Conservation (phyloP, 768 basidiomycete genomes). For the Omphalotus guepiniiformis region DNA sequence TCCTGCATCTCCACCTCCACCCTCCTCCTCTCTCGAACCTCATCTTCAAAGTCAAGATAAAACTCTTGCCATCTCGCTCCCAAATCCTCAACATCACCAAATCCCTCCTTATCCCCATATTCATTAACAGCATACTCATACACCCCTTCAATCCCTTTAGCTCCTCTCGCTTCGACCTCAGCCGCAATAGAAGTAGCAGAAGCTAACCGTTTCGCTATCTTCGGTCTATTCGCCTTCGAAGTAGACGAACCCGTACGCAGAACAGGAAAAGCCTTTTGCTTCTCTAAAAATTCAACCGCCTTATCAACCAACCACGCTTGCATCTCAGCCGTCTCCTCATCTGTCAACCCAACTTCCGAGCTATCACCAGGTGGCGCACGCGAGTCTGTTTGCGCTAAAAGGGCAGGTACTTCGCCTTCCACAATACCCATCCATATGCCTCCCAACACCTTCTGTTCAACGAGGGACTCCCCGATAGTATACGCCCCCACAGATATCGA, state of each 20-base stretch:
- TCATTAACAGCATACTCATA: constrained; percentile 4
- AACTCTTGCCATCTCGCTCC: constrained; percentile 58
- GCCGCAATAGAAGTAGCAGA: too few relatives aligned
- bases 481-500: constrained; percentile 2
- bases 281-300: not conserved
- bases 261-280: not conserved
- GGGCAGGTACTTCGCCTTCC: not conserved
- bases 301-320: not conserved
- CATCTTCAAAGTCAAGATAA: constrained; percentile 33
- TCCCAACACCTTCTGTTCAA: constrained; percentile 1
- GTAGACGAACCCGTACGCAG: too few relatives aligned
- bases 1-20: constrained; percentile 24
- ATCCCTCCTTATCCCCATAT: constrained; percentile 16
- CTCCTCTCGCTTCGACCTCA: too few relatives aligned
- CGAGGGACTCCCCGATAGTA: not conserved
- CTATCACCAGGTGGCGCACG: not conserved
- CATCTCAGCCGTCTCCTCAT: not conserved
- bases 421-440: constrained; percentile 4
- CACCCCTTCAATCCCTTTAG: constrained; percentile 22
- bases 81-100: constrained; percentile 35
- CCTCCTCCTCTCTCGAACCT: constrained; percentile 48
- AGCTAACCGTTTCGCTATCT: too few relatives aligned
- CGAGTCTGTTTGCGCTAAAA: too few relatives aligned
- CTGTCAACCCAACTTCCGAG: not conserved
- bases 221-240: too few relatives aligned